A percentile compares a stretch with the other conserved stretches of the same genome.
phyloP scores from a whole-genome alignment of 257 asterid genomes.

The Knoxia roxburghii region DNA sequence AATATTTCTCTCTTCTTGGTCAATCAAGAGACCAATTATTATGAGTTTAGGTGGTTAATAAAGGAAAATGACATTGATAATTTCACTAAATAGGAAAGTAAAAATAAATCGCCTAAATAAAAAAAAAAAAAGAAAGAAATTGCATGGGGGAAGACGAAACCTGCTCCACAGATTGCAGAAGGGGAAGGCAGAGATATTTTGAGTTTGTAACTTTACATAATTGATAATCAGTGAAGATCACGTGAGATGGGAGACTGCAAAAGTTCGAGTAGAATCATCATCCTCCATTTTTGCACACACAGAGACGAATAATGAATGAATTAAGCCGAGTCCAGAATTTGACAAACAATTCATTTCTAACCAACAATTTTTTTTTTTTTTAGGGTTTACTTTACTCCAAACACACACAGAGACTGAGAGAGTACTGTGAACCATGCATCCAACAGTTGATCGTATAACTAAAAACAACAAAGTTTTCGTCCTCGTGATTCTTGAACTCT shows the following conservation, averaged over 20 bases:
- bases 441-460: background rate
- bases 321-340: background rate
- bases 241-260: background rate
- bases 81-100: too few relatives aligned
- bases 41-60: too few relatives aligned
- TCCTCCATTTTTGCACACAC: background rate
- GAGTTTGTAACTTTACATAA: background rate
- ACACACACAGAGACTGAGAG: background rate
- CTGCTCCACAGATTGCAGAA: background rate
- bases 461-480: background rate
- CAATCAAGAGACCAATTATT: too few relatives aligned
- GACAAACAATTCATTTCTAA: background rate
- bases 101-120: too few relatives aligned
- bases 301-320: background rate
- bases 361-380: background rate
- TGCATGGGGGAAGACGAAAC: too few relatives aligned
- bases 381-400: background rate
- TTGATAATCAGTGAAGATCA: background rate
- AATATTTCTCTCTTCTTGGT: too few relatives aligned
- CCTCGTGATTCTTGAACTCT: slow-evolving; percentile 8
- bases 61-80: too few relatives aligned
- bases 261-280: background rate
- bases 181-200: background rate
- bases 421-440: background rate
- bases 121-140: too few relatives aligned